phyloP scores from a whole-genome alignment of 306 rosid genomes.

The Malus orientalis region DNA sequence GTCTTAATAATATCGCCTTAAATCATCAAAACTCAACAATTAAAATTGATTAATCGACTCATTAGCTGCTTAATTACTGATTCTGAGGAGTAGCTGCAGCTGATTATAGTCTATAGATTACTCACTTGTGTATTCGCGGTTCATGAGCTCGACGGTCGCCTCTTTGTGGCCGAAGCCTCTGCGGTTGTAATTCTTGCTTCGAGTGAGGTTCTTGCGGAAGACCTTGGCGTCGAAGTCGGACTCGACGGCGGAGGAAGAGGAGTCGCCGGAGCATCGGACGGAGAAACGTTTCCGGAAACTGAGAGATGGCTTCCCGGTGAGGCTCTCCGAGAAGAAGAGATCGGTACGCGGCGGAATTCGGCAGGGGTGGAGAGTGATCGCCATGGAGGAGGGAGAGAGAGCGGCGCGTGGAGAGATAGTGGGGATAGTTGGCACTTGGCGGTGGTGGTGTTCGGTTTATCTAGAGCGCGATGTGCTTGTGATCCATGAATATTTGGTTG shows the following conservation, averaged over 20 bases:
- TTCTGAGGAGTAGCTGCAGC: too few species aligned
- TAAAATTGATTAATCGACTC: background rate
- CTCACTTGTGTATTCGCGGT: slow-evolving; percentile 89
- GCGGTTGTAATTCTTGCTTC: slow-evolving; percentile 83
- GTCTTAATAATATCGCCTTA: slow-evolving; percentile 82
- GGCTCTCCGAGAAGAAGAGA: slow-evolving; percentile 27
- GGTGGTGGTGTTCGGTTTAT: slow-evolving; percentile 12
- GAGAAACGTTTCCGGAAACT: slow-evolving; percentile 41
- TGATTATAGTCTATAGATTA: slow-evolving; percentile 11
- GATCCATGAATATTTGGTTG: slow-evolving; percentile 9
- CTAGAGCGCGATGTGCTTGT: background rate
- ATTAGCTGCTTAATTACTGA: background rate
- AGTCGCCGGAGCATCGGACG: slow-evolving; percentile 51
- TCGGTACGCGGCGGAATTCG: slow-evolving; percentile 46
- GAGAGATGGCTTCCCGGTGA: slow-evolving; percentile 11
- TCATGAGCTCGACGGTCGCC: slow-evolving; percentile 78
- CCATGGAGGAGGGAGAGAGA: slow-evolving; percentile 35
- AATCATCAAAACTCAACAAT: background rate
- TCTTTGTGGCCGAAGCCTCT: slow-evolving; percentile 83
- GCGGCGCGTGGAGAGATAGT: background rate
- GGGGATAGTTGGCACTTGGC: background rate
- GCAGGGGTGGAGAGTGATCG: slow-evolving; percentile 51
- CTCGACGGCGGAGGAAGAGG: slow-evolving; percentile 33
- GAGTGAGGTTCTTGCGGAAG: slow-evolving; percentile 79
- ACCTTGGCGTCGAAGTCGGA: slow-evolving; percentile 76